Percentiles rank a stretch among this genome's conserved stretches.
Conservation (phyloP, 225 moss, liverwort and hornwort species). For the Thuidium tamariscinum region DNA sequence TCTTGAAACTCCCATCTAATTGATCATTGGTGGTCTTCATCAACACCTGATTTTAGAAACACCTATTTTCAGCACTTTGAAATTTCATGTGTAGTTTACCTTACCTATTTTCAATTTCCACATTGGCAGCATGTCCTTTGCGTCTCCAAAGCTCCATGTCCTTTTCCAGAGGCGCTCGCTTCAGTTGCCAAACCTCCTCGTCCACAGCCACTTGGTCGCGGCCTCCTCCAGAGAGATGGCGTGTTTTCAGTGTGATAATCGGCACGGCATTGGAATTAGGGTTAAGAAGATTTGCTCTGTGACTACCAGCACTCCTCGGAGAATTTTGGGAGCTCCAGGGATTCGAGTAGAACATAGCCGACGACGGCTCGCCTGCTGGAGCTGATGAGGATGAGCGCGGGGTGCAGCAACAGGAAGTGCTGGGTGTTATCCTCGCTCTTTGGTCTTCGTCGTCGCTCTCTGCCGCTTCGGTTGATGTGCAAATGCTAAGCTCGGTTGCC, state of each 20-base stretch:
- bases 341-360: background rate
- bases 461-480: background rate
- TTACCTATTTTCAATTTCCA: constrained; percentile 25
- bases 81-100: background rate
- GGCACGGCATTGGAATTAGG: background rate
- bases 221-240: background rate
- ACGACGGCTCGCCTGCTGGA: background rate
- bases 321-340: background rate
- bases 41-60: background rate
- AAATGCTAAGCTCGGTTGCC: background rate
- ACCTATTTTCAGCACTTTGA: background rate
- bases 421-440: background rate
- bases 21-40: too few species aligned
- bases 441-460: background rate
- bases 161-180: constrained; percentile 1
- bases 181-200: constrained; percentile 14
- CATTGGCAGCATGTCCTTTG: background rate
- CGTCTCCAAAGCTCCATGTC: constrained; percentile 12
- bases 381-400: background rate
- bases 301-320: background rate
- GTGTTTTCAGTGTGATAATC: constrained; percentile 1
- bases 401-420: background rate
- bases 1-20: too few species aligned
- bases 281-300: background rate
- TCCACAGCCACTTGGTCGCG: background rate